These are phyloP conservation scores for Chaetoceros muelleri DNA, from an alignment of 108 stramenopile genomes.

Conservation along the genomic window DNA sequence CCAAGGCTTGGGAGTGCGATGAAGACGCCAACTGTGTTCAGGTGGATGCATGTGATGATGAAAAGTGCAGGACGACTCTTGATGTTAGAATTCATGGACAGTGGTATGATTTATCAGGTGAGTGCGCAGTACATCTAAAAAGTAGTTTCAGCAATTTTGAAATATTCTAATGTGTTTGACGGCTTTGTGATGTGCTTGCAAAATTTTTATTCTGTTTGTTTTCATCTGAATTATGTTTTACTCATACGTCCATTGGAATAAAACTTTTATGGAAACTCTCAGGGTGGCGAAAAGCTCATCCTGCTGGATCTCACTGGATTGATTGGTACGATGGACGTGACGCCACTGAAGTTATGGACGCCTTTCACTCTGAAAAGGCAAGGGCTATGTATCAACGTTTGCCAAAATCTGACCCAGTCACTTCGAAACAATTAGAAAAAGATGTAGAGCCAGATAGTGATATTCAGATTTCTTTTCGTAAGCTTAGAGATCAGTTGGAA, in stretches of 20 bases:
- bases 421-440: slow-evolving; percentile 27
- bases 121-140: slow-evolving; percentile 13
- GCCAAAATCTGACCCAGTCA: slow-evolving; percentile 36
- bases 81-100: slow-evolving; percentile 77
- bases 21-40: slow-evolving; percentile 60
- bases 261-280: neutral
- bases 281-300: slow-evolving; percentile 85
- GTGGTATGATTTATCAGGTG: slow-evolving; percentile 84
- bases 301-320: slow-evolving; percentile 88
- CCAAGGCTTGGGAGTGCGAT: slow-evolving; percentile 56
- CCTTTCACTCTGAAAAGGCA: slow-evolving; percentile 79
- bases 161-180: no score
- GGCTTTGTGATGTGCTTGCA: no score
- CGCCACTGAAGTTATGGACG: slow-evolving; percentile 92
- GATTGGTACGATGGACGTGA: slow-evolving; percentile 89
- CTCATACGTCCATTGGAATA: neutral
- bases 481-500: slow-evolving; percentile 64
- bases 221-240: neutral
- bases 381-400: slow-evolving; percentile 63
- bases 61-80: slow-evolving; percentile 49
- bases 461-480: slow-evolving; percentile 72
- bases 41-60: slow-evolving; percentile 49
- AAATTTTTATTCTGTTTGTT: neutral
- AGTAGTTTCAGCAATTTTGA: no score
- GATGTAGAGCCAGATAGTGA: slow-evolving; percentile 32